A percentile compares a stretch with the other conserved stretches of the same genome.
phyloP scores from a whole-genome alignment of 2,329 filamentous ascomycete species.

The Ophiostoma himal-ulmi region DNA sequence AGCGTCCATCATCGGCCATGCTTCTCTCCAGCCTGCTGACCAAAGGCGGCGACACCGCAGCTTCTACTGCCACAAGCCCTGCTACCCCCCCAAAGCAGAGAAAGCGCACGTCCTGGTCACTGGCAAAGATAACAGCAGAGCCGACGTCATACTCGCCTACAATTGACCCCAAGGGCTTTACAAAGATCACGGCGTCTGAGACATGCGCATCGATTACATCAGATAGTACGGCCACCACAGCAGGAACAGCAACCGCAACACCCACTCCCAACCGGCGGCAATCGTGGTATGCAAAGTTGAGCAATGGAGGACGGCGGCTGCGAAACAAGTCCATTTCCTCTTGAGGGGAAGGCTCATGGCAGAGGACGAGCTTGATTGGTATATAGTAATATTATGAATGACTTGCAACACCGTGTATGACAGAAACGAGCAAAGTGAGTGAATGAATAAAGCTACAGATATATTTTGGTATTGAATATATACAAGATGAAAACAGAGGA shows the following conservation, averaged over 20 bases:
- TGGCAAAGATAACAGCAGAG: not conserved
- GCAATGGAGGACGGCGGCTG: slow-evolving; percentile 8
- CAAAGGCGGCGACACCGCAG: not conserved
- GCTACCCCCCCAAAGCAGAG: not conserved
- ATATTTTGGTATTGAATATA: not conserved
- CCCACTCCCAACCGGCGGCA: not conserved
- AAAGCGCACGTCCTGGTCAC: not conserved
- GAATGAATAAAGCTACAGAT: not conserved
- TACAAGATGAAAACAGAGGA: not conserved
- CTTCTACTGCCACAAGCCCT: not conserved
- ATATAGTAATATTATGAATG: not conserved
- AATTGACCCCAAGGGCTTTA: not conserved
- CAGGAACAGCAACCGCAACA: not conserved
- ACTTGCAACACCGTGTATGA: not conserved
- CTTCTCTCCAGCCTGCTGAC: not conserved
- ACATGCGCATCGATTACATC: not conserved
- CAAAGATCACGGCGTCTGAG: not conserved
- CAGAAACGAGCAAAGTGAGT: not conserved
- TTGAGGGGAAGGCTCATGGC: not conserved
- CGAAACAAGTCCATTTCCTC: not conserved
- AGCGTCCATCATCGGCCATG: not conserved
- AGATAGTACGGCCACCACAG: not conserved
- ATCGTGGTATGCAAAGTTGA: slow-evolving; percentile 16
- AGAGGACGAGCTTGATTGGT: not conserved
- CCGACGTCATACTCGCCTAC: not conserved